Base-by-base conservation (phyloP, 2,329 filamentous ascomycete genomes). In the Xylaria sp. region DNA sequence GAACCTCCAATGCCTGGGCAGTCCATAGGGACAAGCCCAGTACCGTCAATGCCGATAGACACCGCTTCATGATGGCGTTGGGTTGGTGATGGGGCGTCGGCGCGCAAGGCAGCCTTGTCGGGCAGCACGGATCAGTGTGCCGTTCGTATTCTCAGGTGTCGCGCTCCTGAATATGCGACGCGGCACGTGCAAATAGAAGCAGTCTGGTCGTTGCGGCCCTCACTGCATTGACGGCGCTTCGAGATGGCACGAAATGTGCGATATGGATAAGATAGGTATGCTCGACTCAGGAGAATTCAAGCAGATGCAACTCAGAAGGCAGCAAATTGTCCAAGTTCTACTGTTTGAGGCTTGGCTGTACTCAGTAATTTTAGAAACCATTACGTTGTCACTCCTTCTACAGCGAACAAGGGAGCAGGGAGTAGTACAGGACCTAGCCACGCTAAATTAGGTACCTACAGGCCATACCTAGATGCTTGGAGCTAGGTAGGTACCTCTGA, bases 21-120 rank as follows among this genome's bases (percentile, higher is more conserved):
- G 85, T 83, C 83, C 84, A 83, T 61, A 84, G 73, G 76, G 85
- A 87, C 82, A 88, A 76, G 75, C 83, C 85, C 81, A 90, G 77
- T 72, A 84, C 74, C 69, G 84, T 75, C 72, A 88, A 77, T 64
- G 83, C 79, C 74, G 83, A 84, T 72, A 83, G 74, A 80, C 85
- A 85, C 74, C 82, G 81, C 82, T 84, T 87, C 88, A 90, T 90
- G 61, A 69, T 83, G 75, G 69, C 58, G 69, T 64, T 36, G 32
- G 51, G 71, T 58, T 76, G 61, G 55, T 64, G 64, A 63, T 61
- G 36, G 34, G 39, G 61, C 54, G 64, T 73, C 63, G 75, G 72
- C 71, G 76, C 74, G 65, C 73, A 61, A 73, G 72, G 75, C 75
- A 78, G 73, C 74, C 73, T 77, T 59, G 72, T 71, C 69, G 17